Evolutionary conservation across 2,329 filamentous ascomycete species (phyloP).

Genomic region (Ramularia endophylla): DNA sequence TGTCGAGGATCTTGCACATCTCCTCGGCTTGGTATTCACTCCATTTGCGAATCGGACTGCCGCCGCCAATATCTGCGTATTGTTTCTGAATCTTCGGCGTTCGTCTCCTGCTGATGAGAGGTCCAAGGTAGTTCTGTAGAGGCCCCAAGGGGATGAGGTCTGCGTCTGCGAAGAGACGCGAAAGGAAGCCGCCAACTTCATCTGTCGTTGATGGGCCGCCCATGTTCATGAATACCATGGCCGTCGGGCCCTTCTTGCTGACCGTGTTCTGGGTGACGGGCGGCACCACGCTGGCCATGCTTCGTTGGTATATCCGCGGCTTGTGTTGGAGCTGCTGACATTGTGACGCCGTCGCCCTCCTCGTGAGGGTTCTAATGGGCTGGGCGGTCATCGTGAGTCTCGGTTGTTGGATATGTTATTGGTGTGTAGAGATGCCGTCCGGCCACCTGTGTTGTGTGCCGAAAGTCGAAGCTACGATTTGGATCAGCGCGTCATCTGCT

Average conservation of each 20-base stretch:
- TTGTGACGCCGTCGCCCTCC: slow-evolving; percentile 23
- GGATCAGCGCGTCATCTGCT: too few relatives aligned
- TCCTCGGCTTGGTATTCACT: slow-evolving; percentile 88
- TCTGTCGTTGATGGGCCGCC: slow-evolving; percentile 83
- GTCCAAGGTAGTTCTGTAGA: slow-evolving; percentile 84
- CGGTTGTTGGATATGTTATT: not conserved
- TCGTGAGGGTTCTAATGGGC: slow-evolving; percentile 25
- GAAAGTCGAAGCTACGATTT: too few relatives aligned
- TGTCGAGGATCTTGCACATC: slow-evolving; percentile 96
- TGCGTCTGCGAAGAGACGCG: slow-evolving; percentile 85
- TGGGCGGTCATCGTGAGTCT: slow-evolving; percentile 29
- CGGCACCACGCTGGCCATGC: slow-evolving; percentile 57
- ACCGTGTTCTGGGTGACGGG: slow-evolving; percentile 74
- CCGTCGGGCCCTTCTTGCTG: slow-evolving; percentile 73
- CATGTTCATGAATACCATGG: slow-evolving; percentile 99
- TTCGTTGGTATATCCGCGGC: slow-evolving; percentile 26
- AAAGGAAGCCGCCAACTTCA: slow-evolving; percentile 86
- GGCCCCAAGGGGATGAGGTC: slow-evolving; percentile 95
- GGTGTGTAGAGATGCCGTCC: not conserved
- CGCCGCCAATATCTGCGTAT: slow-evolving; percentile 90
- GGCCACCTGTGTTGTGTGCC: not conserved
- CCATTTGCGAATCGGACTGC: slow-evolving; percentile 98
- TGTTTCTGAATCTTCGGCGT: slow-evolving; percentile 97
- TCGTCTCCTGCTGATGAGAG: slow-evolving; percentile 74
- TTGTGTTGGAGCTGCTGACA: slow-evolving; percentile 21